Evolutionary conservation across 768 basidiomycete species (phyloP), one percentile per base, ranked within the genome.

Genomic region (Saitozyma podzolica): DNA sequence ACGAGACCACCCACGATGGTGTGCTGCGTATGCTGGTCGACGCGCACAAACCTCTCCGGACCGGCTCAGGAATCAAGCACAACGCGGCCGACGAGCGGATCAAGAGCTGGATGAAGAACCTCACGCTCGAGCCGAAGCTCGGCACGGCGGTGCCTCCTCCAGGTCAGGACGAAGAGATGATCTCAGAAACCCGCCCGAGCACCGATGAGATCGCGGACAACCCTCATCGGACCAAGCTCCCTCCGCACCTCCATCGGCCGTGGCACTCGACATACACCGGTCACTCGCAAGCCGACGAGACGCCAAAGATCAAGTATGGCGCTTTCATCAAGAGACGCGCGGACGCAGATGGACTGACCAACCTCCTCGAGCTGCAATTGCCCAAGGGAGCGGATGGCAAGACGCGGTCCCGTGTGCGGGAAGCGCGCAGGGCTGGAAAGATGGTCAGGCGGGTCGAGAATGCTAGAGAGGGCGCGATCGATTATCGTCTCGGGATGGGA

Each of bases 1-100:
- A 92, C 10, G 91, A 92, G 77, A 82, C 83, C 8, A 82, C 85
- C 1, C 81, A 86, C 57, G 87, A 89, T 79, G 84, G 86, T 0
- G 87, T 92, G 0, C 81, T 91, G 16, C 84, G 90, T 19, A 92
- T 94, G 89, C 83, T 92, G 6, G 83, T 91, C 41, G 91, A 92
- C 81, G 68, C 65, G 10, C 87, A 92, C 81, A 91, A 89, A 78
- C 90, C 91, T 1, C 78, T 91, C 41, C 83, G 89, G n/a, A 84
- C 80, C 72, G 63, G 65, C 0, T 58, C 50, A 3, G 70, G 68
- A 42, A 70, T 85, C 50, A 74, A 66, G 11, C 54, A 67, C 57
- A 70, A 64, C 54, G 56, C 72, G 7, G 63, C 66, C n/a, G 66
- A 67, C 50, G 65, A 70, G 52, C 68, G 66, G 64, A 71, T 74